These are phyloP conservation scores for Rhynchosporium secalis DNA, from an alignment of 2,329 filamentous ascomycete species.

Conservation along the genomic window DNA sequence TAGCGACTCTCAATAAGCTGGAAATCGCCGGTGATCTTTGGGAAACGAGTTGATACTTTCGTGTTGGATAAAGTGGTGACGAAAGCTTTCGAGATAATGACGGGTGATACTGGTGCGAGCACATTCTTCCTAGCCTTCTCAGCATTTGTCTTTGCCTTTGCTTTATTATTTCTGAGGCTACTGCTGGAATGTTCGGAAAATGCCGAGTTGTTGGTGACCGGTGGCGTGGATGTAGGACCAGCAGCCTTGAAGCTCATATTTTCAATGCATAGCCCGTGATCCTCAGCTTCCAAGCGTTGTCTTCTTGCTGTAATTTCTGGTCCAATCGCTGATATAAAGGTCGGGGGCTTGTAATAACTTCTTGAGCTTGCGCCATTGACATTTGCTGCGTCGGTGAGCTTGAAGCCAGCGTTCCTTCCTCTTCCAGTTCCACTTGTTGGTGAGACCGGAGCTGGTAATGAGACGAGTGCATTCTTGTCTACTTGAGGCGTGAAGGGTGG, in stretches of 20 bases:
- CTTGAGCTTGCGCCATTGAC: background rate
- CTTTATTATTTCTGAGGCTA: background rate
- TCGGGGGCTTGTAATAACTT: background rate
- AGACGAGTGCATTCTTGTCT: background rate
- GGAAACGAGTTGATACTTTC: conserved; percentile 23
- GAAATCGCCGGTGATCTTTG: conserved; percentile 28
- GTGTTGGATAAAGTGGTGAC: background rate
- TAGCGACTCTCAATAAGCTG: conserved; percentile 13
- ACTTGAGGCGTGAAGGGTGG: background rate
- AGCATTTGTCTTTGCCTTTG: background rate
- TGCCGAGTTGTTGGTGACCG: background rate
- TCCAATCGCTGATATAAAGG: background rate
- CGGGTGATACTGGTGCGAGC: background rate
- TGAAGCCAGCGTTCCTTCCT: background rate
- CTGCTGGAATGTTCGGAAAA: background rate
- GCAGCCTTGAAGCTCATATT: background rate
- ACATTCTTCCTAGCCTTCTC: background rate
- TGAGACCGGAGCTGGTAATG: background rate
- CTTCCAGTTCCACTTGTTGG: background rate
- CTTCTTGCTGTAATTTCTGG: background rate
- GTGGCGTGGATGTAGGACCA: background rate
- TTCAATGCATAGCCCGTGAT: background rate
- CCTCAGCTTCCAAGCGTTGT: background rate
- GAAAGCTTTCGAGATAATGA: background rate
- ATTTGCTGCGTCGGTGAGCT: background rate